Base-by-base conservation (phyloP, 345 rosid species). In the Melaleuca alternifolia region DNA sequence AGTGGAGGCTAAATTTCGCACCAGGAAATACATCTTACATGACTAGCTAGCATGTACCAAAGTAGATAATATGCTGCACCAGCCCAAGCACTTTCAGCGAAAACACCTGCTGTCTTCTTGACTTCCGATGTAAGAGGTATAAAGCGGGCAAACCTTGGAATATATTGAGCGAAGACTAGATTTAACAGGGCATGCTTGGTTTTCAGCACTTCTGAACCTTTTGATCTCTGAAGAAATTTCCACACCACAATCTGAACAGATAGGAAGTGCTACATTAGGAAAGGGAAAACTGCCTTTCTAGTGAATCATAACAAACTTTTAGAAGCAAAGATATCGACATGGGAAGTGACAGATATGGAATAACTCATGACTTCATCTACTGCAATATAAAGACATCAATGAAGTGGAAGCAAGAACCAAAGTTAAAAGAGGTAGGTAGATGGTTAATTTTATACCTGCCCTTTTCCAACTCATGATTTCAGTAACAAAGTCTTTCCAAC, bases 1-100 rank as follows among this genome's bases (percentile, higher is more conserved):
- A 33, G 20, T 51, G 44, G n/a, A 41, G 18, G 50, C 30, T 54
- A 81, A 30, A 11, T 71, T 6, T 71, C 3, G 48, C 79, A 71
- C 24, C 79, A 56, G 30, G 48, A n/a, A 26, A 41, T 85, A 57
- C n/a, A 13, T 87, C 99, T 92, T 89, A 95, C 99, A 90, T 96
- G 99, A 85, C 99, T 94, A 28, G 96, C 94, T 84, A 95, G 95
- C 92, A 96, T 57, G 92, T 95, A 96, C 97, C 99, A 96, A 9
- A 96, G 95, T 71, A 96, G 91, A 86, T 96, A 96, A 89, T 96
- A 95, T 11, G 97, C 97, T 41, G 97, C 98, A 84, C 97, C 97
- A 59, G 93, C 92, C 94, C 93, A 92, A 77, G 96, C 98, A 48
- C 97, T 93, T 57, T 96, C 98, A 57, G 96, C 99, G 50, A 96